Percentiles rank a stretch among this genome's conserved stretches.
Conservation (phyloP, 805 yeast genomes). For the Pichia insulana region DNA sequence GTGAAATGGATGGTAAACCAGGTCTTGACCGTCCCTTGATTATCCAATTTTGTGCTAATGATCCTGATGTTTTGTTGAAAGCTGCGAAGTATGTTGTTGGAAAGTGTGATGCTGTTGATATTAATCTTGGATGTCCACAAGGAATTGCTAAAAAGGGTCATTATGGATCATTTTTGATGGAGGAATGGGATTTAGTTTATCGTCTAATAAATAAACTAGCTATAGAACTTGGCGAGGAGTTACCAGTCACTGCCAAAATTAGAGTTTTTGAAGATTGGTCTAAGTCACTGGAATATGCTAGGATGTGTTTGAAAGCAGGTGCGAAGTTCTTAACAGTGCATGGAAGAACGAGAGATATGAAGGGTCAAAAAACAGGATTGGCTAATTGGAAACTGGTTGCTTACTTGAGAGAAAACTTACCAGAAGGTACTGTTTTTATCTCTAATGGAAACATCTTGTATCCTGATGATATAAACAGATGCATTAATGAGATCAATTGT, state of each 20-base stretch:
- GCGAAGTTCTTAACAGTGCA: conserved; percentile 94
- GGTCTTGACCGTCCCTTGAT: conserved; percentile 73
- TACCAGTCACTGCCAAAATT: conserved; percentile 94
- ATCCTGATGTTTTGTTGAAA: conserved; percentile 68
- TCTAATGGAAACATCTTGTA: conserved; percentile 94
- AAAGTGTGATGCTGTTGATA: conserved; percentile 90
- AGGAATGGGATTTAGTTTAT: conserved; percentile 83
- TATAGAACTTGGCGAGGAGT: conserved; percentile 44
- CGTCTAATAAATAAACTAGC: conserved; percentile 67
- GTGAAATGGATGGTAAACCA: conserved; percentile 61
- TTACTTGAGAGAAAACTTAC: conserved; percentile 69
- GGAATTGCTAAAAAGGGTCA: conserved; percentile 93
- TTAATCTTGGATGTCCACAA: conserved; percentile 96
- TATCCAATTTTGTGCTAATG: conserved; percentile 95
- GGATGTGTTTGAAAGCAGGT: conserved; percentile 83
- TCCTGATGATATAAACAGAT: conserved; percentile 70
- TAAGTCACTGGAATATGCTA: conserved; percentile 79
- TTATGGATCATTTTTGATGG: conserved; percentile 95
- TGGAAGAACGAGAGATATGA: conserved; percentile 95
- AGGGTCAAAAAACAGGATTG: conserved; percentile 91
- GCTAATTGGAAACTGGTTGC: conserved; percentile 85
- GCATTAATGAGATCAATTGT: conserved; percentile 53
- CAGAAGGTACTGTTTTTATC: conserved; percentile 75
- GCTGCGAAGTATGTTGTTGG: conserved; percentile 81
- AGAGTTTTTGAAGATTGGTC: conserved; percentile 80